phyloP scores from a whole-genome alignment of 2,329 filamentous ascomycete species.

The Colletotrichum sp. region DNA sequence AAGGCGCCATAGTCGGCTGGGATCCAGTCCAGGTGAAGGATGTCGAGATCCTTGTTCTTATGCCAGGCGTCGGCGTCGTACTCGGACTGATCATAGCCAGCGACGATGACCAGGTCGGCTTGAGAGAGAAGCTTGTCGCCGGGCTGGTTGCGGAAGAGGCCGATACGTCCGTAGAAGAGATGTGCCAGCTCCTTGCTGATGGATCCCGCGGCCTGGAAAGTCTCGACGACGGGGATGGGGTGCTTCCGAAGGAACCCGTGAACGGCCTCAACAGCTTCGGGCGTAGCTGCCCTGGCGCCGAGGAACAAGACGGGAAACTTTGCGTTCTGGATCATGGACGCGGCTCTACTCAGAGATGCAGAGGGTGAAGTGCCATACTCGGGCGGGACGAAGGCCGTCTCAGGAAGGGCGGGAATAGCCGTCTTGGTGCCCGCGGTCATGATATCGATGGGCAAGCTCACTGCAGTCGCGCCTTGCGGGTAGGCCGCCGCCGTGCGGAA shows the following conservation, averaged over 20 bases:
- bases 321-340: slow-evolving; percentile 33
- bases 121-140: slow-evolving; percentile 47
- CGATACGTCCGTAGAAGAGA: slow-evolving; percentile 50
- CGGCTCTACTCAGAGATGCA: slow-evolving; percentile 34
- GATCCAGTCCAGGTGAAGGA: slow-evolving; percentile 48
- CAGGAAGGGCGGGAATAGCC: slow-evolving; percentile 38
- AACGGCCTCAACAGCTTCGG: slow-evolving; percentile 42
- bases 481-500: slow-evolving; percentile 44
- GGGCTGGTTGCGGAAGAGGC: slow-evolving; percentile 52
- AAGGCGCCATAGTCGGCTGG: slow-evolving; percentile 41
- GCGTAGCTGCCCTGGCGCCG: slow-evolving; percentile 44
- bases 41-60: slow-evolving; percentile 27
- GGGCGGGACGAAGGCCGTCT: slow-evolving; percentile 41
- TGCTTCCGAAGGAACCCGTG: slow-evolving; percentile 43
- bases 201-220: slow-evolving; percentile 53
- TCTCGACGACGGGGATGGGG: slow-evolving; percentile 51
- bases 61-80: slow-evolving; percentile 52
- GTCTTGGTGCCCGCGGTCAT: slow-evolving; percentile 39
- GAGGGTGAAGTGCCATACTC: slow-evolving; percentile 41
- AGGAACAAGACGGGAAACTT: slow-evolving; percentile 48
- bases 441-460: slow-evolving; percentile 49
- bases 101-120: slow-evolving; percentile 30
- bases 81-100: slow-evolving; percentile 52
- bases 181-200: slow-evolving; percentile 45
- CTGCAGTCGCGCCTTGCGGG: slow-evolving; percentile 46